Base-by-base conservation (phyloP, 805 yeast genomes). In the Monosporozyma solicola region DNA sequence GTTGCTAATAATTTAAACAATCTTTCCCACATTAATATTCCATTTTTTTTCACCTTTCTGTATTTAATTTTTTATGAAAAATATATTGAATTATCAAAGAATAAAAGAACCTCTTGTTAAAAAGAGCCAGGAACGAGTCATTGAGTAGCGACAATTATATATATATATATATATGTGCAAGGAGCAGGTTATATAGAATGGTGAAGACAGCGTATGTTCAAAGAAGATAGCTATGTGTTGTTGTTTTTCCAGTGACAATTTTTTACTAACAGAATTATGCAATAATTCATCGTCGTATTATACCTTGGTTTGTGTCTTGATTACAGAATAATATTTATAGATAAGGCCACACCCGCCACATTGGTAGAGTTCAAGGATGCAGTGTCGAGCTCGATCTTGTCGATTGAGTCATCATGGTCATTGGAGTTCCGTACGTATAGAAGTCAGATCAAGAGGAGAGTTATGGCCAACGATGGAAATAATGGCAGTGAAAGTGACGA, bases 331-430 rank as follows among this genome's bases (percentile, higher is more conserved):
- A 57, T 66, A 47, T 67, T 66, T 51, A 54, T 61, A 11, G 71
- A 67, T 51, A 60, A 56, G 47, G 67, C 69, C 4, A 62, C 70
- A 3, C 68, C 70, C 9, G 62, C 61, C 3, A 65, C 68, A 24
- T 51, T 67, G 11, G 55, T 63, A 1, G 65, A 60, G 22, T 62
- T 67, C 35, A 65, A 63, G 47, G 71, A 67, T 60, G 55, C 57
- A 5, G 54, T 66, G 9, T 58, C 69, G 1, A 61, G 60, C 47
- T 59, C 55, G 9, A 44, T 65, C 4, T 46, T 61, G 16, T 55
- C 63, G 0, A 53, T 61, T 16, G 54, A 57, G 27, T 68, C 64
- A 7, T 58, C 62, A 4, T 67, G 71, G 70, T 57, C 66, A 2
- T 50, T 67, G 5, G 71, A 67, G 37, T 61, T 67, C 48, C 59